Evolutionary conservation across 768 basidiomycete species (phyloP), one percentile per base, ranked within the genome.

Genomic region (Podaxis rugospora): DNA sequence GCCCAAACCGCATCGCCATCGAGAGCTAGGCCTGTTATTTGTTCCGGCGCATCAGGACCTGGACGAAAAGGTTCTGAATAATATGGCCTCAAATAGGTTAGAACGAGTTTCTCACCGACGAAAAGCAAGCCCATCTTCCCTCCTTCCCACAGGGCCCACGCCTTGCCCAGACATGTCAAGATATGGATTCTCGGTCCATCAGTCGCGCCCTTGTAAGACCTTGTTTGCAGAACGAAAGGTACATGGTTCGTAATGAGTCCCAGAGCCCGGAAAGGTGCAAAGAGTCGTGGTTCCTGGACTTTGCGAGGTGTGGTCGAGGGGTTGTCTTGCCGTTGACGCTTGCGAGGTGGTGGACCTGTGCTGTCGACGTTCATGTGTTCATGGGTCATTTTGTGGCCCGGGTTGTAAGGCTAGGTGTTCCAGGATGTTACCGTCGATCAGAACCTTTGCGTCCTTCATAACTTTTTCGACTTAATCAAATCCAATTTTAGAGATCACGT

Each of bases 61-160:
- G 47, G 9, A 64, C 6, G 58, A 57, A 36, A n/a, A 25, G 55
- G 21, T n/a, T 56, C 47, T 42, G 36, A 27, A 32, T 25, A 21
- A 2, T 23, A 39, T 39, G 16, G 13, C 52, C 55, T 23, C 13
- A 1, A 37, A 49, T 52, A 13, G n/a, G 25, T n/a, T 16, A 42
- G 56, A 57, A 42, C 35, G 60, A 70, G 61, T 63, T 68, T 83
- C 93, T 76, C 74, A 93, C 96, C 93, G 62, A 95, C 94, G 70
- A 99, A 98, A 39, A 98, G 80, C 59, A 98, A 75, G 35, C 80
- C 81, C 92, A 98, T 95, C 74, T 89, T 94, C 27, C 87, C 91
- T 21, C 93, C 95, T 66, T 97, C 94, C 96, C 96, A 98, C 68
- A 97, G 77, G 16, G 94, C 92, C 95, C 95, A 98, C 65, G 91